Evolutionary conservation across 331 rosid genomes (phyloP).

Genomic region (Erythrophleum ivorense): DNA sequence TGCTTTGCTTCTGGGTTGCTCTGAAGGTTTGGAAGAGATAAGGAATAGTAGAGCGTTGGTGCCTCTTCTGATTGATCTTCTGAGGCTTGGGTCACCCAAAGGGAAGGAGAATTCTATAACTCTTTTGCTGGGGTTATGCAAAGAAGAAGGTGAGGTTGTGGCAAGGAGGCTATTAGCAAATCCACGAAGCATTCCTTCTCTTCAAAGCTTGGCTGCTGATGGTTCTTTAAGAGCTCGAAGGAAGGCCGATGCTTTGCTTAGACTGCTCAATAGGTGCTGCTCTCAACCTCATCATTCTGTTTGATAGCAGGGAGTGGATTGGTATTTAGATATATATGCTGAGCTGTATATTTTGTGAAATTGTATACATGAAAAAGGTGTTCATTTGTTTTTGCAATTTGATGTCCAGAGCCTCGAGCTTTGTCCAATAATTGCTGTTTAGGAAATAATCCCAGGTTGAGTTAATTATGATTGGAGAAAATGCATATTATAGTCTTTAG

Average conservation of each 20-base stretch:
- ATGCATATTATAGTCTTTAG: background rate
- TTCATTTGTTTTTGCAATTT: constrained; percentile 34
- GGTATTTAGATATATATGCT: constrained; percentile 15
- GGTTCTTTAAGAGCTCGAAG: constrained; percentile 84
- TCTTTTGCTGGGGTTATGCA: constrained; percentile 77
- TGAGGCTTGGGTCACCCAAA: constrained; percentile 87
- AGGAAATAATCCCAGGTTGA: constrained; percentile 20
- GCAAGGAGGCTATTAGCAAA: constrained; percentile 73
- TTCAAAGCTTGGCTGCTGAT: constrained; percentile 73
- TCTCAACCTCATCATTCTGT: constrained; percentile 64
- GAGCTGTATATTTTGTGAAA: constrained; percentile 54
- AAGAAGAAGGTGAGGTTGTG: constrained; percentile 83
- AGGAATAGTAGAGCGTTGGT: constrained; percentile 65
- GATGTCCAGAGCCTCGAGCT: constrained; percentile 13
- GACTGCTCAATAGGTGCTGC: constrained; percentile 81
- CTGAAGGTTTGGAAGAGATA: constrained; percentile 73
- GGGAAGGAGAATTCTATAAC: constrained; percentile 89
- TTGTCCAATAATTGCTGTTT: constrained; percentile 23
- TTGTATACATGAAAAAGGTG: constrained; percentile 34
- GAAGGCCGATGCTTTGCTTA: constrained; percentile 85
- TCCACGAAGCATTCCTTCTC: constrained; percentile 84
- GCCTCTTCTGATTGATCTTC: constrained; percentile 78
- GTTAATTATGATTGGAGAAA: background rate
- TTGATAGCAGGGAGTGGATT: constrained; percentile 42
- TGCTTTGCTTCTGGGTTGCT: constrained; percentile 70